Conservation (phyloP, 2,329 filamentous ascomycete species). For the Fusarium avenaceum region DNA sequence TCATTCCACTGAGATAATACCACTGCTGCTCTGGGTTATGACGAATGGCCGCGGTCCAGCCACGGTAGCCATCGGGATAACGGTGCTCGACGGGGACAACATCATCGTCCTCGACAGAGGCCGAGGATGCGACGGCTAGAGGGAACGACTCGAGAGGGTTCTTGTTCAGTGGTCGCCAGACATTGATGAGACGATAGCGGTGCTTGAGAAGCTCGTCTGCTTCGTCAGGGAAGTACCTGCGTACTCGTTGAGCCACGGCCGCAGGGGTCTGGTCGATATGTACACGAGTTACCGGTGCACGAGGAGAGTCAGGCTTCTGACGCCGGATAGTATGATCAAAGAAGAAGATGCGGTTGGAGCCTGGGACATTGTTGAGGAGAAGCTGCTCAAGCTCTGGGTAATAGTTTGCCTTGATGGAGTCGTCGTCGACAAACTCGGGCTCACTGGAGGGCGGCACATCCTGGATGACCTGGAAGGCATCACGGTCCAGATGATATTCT, state of each 20-base stretch:
- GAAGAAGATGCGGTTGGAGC: conserved; percentile 75
- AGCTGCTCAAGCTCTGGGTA: conserved; percentile 87
- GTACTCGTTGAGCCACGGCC: conserved; percentile 76
- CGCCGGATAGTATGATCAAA: conserved; percentile 94
- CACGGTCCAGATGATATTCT: conserved; percentile 75
- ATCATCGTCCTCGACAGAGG: conserved; percentile 71
- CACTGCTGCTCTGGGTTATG: conserved; percentile 75
- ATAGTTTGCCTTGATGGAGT: conserved; percentile 77
- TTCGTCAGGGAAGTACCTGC: conserved; percentile 74
- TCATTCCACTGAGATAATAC: conserved; percentile 75
- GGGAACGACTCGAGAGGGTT: conserved; percentile 75
- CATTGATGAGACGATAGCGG: conserved; percentile 87
- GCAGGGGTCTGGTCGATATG: conserved; percentile 86
- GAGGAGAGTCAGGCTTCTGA: conserved; percentile 67
- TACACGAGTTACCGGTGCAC: conserved; percentile 77
- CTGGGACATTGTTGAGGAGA: conserved; percentile 75
- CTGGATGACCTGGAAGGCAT: conserved; percentile 79
- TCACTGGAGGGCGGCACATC: conserved; percentile 66
- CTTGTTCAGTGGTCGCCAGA: conserved; percentile 78
- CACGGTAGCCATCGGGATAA: conserved; percentile 73
- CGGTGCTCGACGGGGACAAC: conserved; percentile 80
- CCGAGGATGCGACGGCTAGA: conserved; percentile 76
- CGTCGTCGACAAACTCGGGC: conserved; percentile 74
- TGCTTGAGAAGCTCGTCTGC: conserved; percentile 74
- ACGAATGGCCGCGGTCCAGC: conserved; percentile 79